These are phyloP conservation scores for Fusarium acutatum DNA, from an alignment of 2,329 filamentous ascomycete genomes.

Conservation along the genomic window DNA sequence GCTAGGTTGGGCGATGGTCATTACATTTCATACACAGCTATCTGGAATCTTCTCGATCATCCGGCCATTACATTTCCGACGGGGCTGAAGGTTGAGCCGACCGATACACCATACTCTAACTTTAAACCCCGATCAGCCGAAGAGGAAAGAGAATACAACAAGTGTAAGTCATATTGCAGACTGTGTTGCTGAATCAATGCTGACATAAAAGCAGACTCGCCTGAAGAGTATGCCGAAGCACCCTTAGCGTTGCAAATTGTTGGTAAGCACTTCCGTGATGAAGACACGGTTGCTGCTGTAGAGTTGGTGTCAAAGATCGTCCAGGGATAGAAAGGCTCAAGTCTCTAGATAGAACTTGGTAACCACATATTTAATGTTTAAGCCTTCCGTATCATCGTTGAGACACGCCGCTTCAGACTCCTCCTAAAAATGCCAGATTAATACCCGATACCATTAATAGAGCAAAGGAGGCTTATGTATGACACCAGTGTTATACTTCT, in stretches of 20 bases:
- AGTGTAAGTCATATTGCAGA: neutral
- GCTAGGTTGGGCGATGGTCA: neutral
- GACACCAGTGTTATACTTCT: too few species aligned
- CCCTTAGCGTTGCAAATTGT: neutral
- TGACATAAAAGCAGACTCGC: neutral
- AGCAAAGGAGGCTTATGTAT: too few species aligned
- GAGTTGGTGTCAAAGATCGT: neutral
- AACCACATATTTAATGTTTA: neutral
- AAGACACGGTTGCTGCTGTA: neutral
- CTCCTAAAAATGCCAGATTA: too few species aligned
- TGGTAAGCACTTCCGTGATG: neutral
- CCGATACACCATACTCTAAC: neutral
- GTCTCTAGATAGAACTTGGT: neutral
- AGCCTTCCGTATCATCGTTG: too few species aligned
- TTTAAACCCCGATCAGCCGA: neutral
- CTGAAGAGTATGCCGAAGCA: neutral
- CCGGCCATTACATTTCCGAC: neutral
- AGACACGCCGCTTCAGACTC: too few species aligned
- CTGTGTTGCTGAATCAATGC: accelerated
- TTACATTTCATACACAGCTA: neutral
- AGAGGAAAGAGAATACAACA: neutral
- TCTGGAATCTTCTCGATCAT: neutral
- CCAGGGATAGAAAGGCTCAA: neutral
- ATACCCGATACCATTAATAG: too few species aligned
- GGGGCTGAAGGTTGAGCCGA: neutral